Evolutionary conservation across 75 land plant species (phyloP).

Genomic region (Cupressus sempervirens): DNA sequence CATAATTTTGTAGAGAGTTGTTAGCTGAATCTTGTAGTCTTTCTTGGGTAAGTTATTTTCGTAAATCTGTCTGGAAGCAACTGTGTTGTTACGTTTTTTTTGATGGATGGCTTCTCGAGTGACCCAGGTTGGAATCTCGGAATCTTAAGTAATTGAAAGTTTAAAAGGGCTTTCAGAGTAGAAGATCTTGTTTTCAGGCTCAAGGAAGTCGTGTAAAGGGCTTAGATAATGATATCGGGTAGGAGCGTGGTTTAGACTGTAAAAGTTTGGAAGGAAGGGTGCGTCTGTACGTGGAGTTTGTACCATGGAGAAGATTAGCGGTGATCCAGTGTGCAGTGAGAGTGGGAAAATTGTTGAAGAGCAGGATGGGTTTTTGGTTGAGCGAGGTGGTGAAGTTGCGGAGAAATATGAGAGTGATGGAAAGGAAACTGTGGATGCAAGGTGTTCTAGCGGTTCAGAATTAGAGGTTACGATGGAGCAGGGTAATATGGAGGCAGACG

Average conservation of each 20-base stretch:
- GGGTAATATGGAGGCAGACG: background rate
- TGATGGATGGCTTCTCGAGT: background rate
- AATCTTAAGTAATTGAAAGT: background rate
- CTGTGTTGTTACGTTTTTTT: background rate
- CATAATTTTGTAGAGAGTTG: background rate
- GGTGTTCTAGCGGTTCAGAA: background rate
- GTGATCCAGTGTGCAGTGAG: background rate
- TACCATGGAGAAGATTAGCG: background rate
- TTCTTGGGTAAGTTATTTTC: background rate
- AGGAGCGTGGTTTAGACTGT: background rate
- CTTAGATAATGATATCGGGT: background rate
- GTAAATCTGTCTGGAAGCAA: background rate
- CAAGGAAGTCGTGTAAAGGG: background rate
- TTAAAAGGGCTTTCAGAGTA: background rate
- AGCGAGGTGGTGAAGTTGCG: background rate
- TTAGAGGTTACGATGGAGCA: background rate
- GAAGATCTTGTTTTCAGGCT: background rate
- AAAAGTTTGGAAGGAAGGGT: background rate
- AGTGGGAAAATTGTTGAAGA: background rate
- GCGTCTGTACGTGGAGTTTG: background rate
- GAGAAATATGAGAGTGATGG: background rate
- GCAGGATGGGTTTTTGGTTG: background rate
- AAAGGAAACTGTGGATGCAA: background rate
- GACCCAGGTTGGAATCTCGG: background rate
- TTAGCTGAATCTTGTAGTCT: background rate